Conservation (phyloP, 2,329 filamentous ascomycete genomes). For the Paraphaeosphaeria minitans region DNA sequence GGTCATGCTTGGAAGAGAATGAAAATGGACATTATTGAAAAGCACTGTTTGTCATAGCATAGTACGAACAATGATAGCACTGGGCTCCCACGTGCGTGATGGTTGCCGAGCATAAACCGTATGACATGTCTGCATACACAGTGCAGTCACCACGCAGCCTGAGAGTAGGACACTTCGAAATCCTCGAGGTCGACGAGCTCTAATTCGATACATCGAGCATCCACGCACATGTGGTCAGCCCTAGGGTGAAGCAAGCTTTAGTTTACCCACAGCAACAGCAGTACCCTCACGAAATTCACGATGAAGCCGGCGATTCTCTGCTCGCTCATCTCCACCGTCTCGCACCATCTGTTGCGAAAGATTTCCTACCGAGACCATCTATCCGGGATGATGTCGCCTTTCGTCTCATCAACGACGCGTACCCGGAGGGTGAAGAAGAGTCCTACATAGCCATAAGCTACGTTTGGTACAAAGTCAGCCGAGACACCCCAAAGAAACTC, state of each 20-base stretch:
- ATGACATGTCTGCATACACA: conserved; percentile 1
- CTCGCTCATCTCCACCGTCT: conserved; percentile 33
- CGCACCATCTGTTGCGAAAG: conserved; percentile 38
- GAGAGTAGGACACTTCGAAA: conserved; percentile 34
- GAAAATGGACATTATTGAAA: conserved; percentile 2
- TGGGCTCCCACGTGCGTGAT: conserved; percentile 1
- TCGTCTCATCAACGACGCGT: conserved; percentile 46
- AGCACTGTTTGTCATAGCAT: neutral
- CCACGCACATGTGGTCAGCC: conserved; percentile 29
- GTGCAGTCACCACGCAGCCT: conserved; percentile 11
- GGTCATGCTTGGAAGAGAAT: neutral
- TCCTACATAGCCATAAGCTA: conserved; percentile 54
- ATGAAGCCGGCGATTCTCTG: conserved; percentile 27
- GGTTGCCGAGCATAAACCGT: neutral
- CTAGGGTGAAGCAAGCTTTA: conserved; percentile 23
- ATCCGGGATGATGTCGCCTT: conserved; percentile 36
- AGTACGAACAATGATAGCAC: conserved; percentile 3
- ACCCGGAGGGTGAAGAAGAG: conserved; percentile 37
- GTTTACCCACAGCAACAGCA: conserved; percentile 18
- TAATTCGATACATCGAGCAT: conserved; percentile 39
- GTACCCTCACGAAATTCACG: neutral
- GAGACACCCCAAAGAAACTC: conserved; percentile 32
- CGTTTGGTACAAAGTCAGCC: conserved; percentile 42
- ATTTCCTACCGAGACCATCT: conserved; percentile 33
- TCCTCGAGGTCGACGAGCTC: conserved; percentile 37